These are phyloP conservation scores for Colletotrichum lini DNA, from an alignment of 2,329 filamentous ascomycete genomes.

Conservation along the genomic window DNA sequence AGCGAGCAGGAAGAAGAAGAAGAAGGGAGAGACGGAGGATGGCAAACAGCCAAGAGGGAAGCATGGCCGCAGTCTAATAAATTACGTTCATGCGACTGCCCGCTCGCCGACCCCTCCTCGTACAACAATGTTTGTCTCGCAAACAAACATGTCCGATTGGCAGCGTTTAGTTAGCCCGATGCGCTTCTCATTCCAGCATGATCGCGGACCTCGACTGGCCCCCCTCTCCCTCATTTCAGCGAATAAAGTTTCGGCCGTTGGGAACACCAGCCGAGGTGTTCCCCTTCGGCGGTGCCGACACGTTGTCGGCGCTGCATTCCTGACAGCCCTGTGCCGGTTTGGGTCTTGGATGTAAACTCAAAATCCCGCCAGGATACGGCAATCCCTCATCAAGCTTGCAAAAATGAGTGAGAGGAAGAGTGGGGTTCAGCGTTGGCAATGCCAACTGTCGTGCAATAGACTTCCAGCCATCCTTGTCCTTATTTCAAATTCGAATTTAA, in stretches of 20 bases:
- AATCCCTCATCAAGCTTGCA: background rate
- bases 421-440: background rate
- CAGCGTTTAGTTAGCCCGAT: background rate
- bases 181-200: background rate
- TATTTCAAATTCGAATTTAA: constrained; percentile 1
- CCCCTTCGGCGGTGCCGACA: background rate
- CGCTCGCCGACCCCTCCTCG: constrained; percentile 1
- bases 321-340: background rate
- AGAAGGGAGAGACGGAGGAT: background rate
- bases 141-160: background rate
- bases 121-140: background rate
- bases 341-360: constrained; percentile 3
- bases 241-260: constrained; percentile 15
- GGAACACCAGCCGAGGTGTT: background rate
- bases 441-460: constrained; percentile 11
- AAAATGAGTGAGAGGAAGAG: background rate
- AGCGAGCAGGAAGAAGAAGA: background rate
- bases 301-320: background rate
- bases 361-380: constrained; percentile 6
- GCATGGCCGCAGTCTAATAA: background rate
- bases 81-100: background rate
- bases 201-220: background rate
- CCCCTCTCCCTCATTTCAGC: background rate
- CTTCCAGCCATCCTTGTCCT: constrained; percentile 15
- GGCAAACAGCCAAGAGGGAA: background rate